Evolutionary conservation across 495 filamentous ascomycete genomes (phyloP).

Genomic region (Staphylotrichum tortipilum): DNA sequence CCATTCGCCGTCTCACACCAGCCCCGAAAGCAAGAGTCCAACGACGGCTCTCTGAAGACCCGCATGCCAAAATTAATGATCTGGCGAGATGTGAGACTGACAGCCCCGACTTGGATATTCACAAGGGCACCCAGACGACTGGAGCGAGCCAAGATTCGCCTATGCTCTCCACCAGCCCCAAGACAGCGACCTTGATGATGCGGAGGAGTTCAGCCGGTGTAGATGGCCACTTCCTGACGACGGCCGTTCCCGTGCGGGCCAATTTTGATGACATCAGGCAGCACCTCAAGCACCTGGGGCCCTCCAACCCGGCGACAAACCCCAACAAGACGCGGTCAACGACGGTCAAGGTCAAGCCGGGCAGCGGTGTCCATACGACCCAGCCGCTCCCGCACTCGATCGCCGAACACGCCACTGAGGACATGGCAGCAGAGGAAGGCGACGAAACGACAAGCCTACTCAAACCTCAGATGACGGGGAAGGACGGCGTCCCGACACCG

Average conservation of each 20-base stretch:
- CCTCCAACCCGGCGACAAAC: constrained; percentile 79
- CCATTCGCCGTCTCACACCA: constrained; percentile 60
- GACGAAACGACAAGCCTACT: constrained; percentile 37
- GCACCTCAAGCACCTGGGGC: constrained; percentile 84
- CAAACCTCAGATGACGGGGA: constrained; percentile 34
- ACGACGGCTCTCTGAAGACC: constrained; percentile 19
- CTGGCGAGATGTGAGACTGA: constrained; percentile 10
- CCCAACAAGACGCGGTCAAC: constrained; percentile 78
- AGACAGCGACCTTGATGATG: constrained; percentile 45
- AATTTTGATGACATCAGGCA: constrained; percentile 62
- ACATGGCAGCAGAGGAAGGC: constrained; percentile 16
- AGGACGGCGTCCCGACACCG: constrained; percentile 62
- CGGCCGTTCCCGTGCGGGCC: constrained; percentile 37
- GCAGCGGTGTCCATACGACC: constrained; percentile 12
- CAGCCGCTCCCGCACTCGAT: constrained; percentile 22
- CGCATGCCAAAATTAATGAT: constrained; percentile 1
- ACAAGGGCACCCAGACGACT: constrained; percentile 12
- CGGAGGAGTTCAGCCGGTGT: constrained; percentile 45
- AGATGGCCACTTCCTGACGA: constrained; percentile 32
- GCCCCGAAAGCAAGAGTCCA: constrained; percentile 30
- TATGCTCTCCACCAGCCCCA: constrained; percentile 29
- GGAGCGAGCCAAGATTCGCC: constrained; percentile 22
- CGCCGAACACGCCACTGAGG: constrained; percentile 11
- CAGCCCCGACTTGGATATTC: constrained; percentile 1
- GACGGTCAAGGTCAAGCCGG: constrained; percentile 84